phyloP scores from a whole-genome alignment of 148 eudicot species.

The Limonium bicolor region DNA sequence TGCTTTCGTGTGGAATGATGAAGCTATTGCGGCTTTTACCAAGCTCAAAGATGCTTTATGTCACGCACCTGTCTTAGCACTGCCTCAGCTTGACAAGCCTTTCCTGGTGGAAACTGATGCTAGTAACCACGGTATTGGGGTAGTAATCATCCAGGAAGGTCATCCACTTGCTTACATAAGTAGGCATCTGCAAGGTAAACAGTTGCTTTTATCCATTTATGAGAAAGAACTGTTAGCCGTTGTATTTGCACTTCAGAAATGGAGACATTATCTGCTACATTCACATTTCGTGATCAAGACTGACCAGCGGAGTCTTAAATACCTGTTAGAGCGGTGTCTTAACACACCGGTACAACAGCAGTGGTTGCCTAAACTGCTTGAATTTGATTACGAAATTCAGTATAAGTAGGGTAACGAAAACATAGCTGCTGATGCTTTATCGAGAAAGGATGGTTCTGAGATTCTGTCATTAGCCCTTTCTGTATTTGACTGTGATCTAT shows the following conservation, averaged over 20 bases:
- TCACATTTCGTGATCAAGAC: neutral
- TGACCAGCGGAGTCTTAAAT: neutral
- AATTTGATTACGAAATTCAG: neutral
- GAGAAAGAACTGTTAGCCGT: neutral
- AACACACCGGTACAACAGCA: neutral
- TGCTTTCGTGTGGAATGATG: neutral
- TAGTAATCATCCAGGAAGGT: neutral
- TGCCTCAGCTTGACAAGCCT: neutral
- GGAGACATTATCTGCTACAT: neutral
- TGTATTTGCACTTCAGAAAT: neutral
- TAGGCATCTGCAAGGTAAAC: neutral
- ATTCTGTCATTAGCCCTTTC: neutral
- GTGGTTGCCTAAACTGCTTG: conserved; percentile 1
- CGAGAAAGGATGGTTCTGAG: neutral
- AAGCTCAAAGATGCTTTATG: neutral
- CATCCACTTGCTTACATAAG: neutral
- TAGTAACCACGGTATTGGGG: neutral
- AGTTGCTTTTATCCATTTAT: neutral
- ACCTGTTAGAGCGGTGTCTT: neutral
- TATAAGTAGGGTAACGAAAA: neutral
- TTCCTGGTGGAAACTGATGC: neutral
- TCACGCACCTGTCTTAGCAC: neutral
- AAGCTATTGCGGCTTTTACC: neutral
- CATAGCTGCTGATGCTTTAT: neutral
- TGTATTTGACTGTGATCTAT: neutral